Evolutionary conservation across 176 grass and related monocot species (phyloP).

Genomic region (Poa annua): DNA sequence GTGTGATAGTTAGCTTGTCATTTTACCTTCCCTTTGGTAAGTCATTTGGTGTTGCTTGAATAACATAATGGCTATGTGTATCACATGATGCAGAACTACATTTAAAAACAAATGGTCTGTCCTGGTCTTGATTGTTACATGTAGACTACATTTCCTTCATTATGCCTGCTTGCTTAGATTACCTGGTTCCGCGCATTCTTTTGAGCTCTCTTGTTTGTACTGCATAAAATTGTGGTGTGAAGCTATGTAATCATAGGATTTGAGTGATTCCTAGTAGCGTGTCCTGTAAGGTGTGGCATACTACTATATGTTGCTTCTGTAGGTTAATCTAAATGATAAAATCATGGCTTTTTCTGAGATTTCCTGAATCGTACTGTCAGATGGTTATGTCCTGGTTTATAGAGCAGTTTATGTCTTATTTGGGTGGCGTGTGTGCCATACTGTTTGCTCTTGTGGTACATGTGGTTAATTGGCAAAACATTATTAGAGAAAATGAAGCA

Average conservation of each 20-base stretch:
- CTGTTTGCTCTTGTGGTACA: slow-evolving; percentile 23
- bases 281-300: slow-evolving; percentile 24
- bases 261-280: neutral
- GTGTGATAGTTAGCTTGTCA: neutral
- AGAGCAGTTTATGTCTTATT: neutral
- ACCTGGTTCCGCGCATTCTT: slow-evolving; percentile 2
- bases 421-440: neutral
- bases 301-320: slow-evolving; percentile 17
- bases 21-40: neutral
- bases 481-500: slow-evolving; percentile 13
- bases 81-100: neutral
- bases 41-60: neutral
- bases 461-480: slow-evolving; percentile 15
- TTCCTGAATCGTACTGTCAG: neutral
- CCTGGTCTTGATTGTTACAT: neutral
- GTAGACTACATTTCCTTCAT: slow-evolving; percentile 32
- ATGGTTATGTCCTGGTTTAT: neutral
- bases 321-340: slow-evolving; percentile 7
- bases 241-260: neutral
- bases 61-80: neutral
- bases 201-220: slow-evolving; percentile 23
- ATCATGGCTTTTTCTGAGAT: neutral
- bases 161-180: neutral
- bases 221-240: neutral
- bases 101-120: neutral